Percentiles rank a stretch among this genome's conserved stretches.
phyloP scores from a whole-genome alignment of 2,329 filamentous ascomycete species.

The Fusarium pseudocircinatum region DNA sequence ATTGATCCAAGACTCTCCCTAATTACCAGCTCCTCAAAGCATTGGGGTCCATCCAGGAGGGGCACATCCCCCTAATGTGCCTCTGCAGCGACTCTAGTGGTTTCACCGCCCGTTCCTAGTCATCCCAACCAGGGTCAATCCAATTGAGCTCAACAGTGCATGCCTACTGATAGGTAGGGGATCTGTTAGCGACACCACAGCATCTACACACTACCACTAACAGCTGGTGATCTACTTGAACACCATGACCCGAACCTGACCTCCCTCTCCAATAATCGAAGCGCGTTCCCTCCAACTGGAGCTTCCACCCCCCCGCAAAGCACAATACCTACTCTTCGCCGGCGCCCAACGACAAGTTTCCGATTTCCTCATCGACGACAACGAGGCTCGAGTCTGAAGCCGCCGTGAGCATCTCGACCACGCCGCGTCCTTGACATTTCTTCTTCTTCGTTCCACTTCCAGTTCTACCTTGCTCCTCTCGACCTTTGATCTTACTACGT shows the following conservation, averaged over 20 bases:
- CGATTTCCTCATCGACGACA: constrained; percentile 37
- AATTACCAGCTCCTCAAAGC: constrained; percentile 11
- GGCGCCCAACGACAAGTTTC: constrained; percentile 41
- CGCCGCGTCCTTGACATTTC: constrained; percentile 33
- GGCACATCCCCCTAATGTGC: constrained; percentile 31
- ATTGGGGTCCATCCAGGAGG: constrained; percentile 27
- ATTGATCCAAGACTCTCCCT: constrained; percentile 5
- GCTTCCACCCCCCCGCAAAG: constrained; percentile 42
- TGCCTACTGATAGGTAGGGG: not conserved
- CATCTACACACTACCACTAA: constrained; percentile 12
- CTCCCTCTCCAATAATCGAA: constrained; percentile 39
- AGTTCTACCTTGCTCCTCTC: not conserved
- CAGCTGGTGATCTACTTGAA: constrained; percentile 4
- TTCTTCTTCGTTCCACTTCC: not conserved
- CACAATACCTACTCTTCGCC: constrained; percentile 40
- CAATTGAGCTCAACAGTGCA: constrained; percentile 10
- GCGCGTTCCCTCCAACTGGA: constrained; percentile 35
- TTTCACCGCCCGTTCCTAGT: constrained; percentile 35
- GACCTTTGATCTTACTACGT: constrained; percentile 13
- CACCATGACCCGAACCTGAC: constrained; percentile 11
- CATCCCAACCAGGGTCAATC: constrained; percentile 20
- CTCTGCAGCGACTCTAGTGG: constrained; percentile 21
- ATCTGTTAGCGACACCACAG: constrained; percentile 19
- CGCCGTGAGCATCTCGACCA: constrained; percentile 36
- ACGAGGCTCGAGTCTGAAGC: constrained; percentile 38